Evolutionary conservation across 2,329 filamentous ascomycete species (phyloP).

Genomic region (Cercospora zeae-maydis): DNA sequence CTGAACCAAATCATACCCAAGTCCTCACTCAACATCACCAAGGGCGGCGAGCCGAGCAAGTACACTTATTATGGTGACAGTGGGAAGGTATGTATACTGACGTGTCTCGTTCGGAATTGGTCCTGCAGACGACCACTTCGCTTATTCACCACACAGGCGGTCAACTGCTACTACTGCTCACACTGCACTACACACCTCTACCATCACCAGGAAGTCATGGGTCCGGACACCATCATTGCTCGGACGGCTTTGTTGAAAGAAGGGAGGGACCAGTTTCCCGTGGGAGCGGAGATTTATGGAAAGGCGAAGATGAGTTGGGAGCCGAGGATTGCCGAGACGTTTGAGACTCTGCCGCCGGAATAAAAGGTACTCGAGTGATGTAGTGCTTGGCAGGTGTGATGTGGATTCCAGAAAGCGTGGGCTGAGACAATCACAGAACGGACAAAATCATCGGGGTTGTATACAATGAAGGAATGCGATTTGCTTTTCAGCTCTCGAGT

Average conservation of each 20-base stretch:
- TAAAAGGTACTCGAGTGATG: conserved; percentile 22
- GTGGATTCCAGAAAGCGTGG: not conserved
- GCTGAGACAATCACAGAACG: not conserved
- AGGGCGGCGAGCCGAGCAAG: conserved; percentile 47
- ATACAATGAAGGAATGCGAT: too few species aligned
- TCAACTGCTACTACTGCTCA: conserved; percentile 57
- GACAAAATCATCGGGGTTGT: not conserved
- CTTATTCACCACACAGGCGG: conserved; percentile 34
- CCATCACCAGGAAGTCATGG: conserved; percentile 53
- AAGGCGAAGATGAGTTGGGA: conserved; percentile 53
- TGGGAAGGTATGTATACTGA: conserved; percentile 37
- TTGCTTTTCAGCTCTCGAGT: too few species aligned
- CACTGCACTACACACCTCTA: conserved; percentile 56
- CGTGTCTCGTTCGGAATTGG: not conserved
- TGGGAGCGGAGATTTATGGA: conserved; percentile 54
- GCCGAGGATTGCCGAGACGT: conserved; percentile 50
- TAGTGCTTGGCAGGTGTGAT: too few species aligned
- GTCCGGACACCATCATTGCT: conserved; percentile 51
- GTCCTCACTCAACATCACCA: conserved; percentile 50
- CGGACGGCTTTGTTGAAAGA: conserved; percentile 50
- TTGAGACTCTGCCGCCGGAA: conserved; percentile 44
- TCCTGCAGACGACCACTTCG: not conserved
- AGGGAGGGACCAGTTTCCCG: conserved; percentile 47
- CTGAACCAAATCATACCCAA: conserved; percentile 54
- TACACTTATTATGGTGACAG: conserved; percentile 56